Percentiles rank a stretch among this genome's conserved stretches.
Conservation (phyloP, 2,329 filamentous ascomycete genomes). For the Parastagonospora avenae region DNA sequence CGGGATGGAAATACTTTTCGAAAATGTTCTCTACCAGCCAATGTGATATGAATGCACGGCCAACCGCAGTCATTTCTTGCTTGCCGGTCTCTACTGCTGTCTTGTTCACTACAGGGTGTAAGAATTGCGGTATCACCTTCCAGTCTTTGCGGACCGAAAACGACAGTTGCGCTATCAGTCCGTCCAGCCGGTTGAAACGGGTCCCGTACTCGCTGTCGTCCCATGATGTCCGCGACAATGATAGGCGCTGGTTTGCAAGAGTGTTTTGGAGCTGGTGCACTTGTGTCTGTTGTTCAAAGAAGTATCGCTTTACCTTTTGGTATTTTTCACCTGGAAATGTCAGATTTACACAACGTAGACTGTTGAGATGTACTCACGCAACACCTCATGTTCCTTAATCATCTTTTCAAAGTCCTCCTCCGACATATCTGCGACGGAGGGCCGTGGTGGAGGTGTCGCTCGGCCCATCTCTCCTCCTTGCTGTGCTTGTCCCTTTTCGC, state of each 20-base stretch:
- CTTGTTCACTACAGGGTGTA: constrained; percentile 78
- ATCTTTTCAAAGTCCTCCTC: constrained; percentile 55
- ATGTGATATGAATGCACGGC: constrained; percentile 82
- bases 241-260: constrained; percentile 93
- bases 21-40: constrained; percentile 94
- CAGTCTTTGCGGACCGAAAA: constrained; percentile 98
- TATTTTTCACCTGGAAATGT: constrained; percentile 79
- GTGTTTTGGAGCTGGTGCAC: constrained; percentile 96
- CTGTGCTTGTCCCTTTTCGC: constrained; percentile 40
- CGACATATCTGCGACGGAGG: constrained; percentile 49
- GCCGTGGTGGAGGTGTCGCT: constrained; percentile 53
- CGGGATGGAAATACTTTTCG: constrained; percentile 89
- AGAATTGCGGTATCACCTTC: constrained; percentile 79
- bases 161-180: constrained; percentile 89
- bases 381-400: constrained; percentile 56
- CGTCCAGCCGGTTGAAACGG: constrained; percentile 88
- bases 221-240: constrained; percentile 89
- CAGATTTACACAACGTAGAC: neutral
- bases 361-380: constrained; percentile 47
- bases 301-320: constrained; percentile 96
- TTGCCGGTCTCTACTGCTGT: constrained; percentile 86
- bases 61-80: constrained; percentile 97
- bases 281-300: constrained; percentile 89
- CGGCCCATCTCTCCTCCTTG: constrained; percentile 44
- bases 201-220: constrained; percentile 94